Evolutionary conservation across 2,329 filamentous ascomycete genomes (phyloP), one percentile per base, ranked within the genome.

Genomic region (Ceratocystis lukuohia): DNA sequence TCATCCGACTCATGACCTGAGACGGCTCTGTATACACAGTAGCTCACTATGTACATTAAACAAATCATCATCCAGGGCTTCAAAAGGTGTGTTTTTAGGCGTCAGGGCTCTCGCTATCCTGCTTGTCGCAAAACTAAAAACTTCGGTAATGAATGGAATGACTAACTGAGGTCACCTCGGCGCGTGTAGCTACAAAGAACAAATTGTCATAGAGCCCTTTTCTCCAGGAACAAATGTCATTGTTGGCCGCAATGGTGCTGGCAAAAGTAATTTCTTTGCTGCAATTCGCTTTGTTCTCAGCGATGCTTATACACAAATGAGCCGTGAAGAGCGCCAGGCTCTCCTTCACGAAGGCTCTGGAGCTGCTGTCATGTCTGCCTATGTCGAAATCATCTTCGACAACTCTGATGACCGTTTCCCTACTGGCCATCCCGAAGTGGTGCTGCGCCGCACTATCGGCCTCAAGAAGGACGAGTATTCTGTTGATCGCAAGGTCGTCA

Each of bases 21-120:
- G 62, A 46, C 53, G 15, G 56, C 56, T 28, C 30, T 44, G 66
- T 41, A 37, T 48, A 46, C 68, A 65, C 61, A 65, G 53, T 57
- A 73, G 71, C 71, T 73, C 76, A 80, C 72, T 74, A 96, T 96
- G 92, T 94, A 95, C 80, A 96, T 99, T 83, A 99, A 99, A 78
- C 94, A 99, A 80, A 96, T 97, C 76, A 97, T 96, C 77, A 97
- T 99, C 75, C 94, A 99, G 77, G 94, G 94, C 85, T 99, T 99
- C 80, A 99, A 99, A 80, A 96, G 91, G 91, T 95, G 77, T 71
- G 77, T 74, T 66, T 64, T n/a, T 8, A 15, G 30, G 56, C 28
- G 12, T n/a, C 25, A 4, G 50, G 10, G 3, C 48, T 53, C 66
- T 57, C 61, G 57, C 37, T 10, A 28, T 15, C 45, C 48, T 48